phyloP scores from a whole-genome alignment of 805 yeast species.

The Metschnikowia amazonensis region DNA sequence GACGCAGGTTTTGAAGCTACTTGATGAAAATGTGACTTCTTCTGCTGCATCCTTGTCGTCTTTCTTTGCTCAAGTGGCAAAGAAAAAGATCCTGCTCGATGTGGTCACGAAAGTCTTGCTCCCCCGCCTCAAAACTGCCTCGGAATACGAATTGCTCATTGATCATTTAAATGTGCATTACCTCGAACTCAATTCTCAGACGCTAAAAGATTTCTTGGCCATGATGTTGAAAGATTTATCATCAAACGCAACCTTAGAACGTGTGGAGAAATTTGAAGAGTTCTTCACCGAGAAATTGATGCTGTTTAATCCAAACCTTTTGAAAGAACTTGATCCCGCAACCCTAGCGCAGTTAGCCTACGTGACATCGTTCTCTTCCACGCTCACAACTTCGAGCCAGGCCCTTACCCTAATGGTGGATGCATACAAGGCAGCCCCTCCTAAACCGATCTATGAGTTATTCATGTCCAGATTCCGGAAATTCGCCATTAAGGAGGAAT shows the following conservation, averaged over 20 bases:
- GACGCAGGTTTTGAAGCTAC: not conserved
- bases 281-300: conserved; percentile 9
- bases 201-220: conserved; percentile 14
- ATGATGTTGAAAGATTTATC: conserved; percentile 15
- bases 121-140: conserved; percentile 12
- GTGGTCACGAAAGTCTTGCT: conserved; percentile 15
- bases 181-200: conserved; percentile 12
- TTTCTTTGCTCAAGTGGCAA: conserved; percentile 5
- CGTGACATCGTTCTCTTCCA: conserved; percentile 18
- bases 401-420: conserved; percentile 16
- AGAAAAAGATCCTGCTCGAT: conserved; percentile 8
- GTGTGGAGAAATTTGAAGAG: conserved; percentile 11
- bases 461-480: conserved; percentile 19
- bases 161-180: conserved; percentile 11
- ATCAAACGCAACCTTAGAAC: conserved; percentile 11
- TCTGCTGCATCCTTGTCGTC: conserved; percentile 3
- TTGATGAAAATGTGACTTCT: conserved; percentile 4
- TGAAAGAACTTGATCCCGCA: conserved; percentile 16
- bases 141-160: conserved; percentile 14
- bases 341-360: conserved; percentile 25
- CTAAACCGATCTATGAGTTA: conserved; percentile 20
- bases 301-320: conserved; percentile 13
- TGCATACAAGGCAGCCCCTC: conserved; percentile 20
- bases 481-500: conserved; percentile 3
- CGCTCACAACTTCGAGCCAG: conserved; percentile 11